Conservation (phyloP, 345 rosid genomes). For the Acer campestre region DNA sequence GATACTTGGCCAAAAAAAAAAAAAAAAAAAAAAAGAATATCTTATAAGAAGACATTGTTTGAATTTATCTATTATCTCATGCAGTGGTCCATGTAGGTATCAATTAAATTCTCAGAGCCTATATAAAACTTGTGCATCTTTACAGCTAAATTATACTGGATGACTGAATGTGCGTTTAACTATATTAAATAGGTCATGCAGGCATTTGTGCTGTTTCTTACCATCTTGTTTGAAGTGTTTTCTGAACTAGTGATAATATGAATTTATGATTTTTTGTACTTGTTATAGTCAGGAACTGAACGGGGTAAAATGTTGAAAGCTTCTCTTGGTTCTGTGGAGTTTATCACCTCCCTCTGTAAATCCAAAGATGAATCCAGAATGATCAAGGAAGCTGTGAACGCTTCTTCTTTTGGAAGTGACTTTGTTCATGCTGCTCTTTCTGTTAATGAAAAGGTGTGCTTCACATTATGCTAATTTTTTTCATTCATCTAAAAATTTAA, state of each 20-base stretch:
- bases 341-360: constrained; percentile 74
- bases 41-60: background rate
- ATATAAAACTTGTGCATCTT: background rate
- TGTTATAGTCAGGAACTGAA: constrained; percentile 64
- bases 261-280: constrained; percentile 25
- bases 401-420: constrained; percentile 77
- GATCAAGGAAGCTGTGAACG: constrained; percentile 78
- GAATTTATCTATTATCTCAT: background rate
- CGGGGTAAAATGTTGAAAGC: constrained; percentile 61
- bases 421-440: constrained; percentile 97
- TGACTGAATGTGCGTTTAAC: too few species aligned
- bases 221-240: background rate
- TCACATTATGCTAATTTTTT: background rate
- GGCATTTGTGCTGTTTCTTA: background rate
- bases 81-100: background rate
- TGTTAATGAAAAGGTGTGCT: constrained; percentile 77
- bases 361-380: constrained; percentile 73
- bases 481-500: background rate
- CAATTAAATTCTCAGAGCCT: background rate
- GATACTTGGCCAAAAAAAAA: too few species aligned
- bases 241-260: background rate
- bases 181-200: background rate
- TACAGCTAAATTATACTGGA: background rate
- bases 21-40: too few species aligned
- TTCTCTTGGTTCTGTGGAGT: constrained; percentile 93